phyloP scores from a whole-genome alignment of 306 rosid species.

The Trifolium dubium region DNA sequence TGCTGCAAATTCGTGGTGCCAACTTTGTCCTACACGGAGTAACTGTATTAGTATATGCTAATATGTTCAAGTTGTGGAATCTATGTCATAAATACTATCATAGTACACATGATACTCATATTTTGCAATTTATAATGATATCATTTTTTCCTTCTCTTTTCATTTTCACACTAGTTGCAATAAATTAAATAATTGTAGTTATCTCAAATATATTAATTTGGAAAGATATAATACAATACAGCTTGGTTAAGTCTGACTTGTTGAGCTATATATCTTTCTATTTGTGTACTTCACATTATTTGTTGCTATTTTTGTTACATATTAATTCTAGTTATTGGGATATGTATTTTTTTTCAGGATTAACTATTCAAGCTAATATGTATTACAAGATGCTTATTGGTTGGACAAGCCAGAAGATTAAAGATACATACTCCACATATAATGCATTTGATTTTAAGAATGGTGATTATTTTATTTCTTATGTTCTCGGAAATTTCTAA shows the following conservation, averaged over 20 bases:
- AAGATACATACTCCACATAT: conserved; percentile 70
- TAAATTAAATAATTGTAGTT: neutral
- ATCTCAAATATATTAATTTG: neutral
- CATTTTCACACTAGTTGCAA: neutral
- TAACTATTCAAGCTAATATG: conserved; percentile 88
- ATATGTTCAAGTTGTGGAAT: neutral
- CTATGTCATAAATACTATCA: conserved; percentile 1
- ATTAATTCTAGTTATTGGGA: conserved; percentile 31
- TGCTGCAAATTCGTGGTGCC: neutral
- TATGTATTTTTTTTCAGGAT: conserved; percentile 61
- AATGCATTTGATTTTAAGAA: conserved; percentile 92
- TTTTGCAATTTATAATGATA: conserved; percentile 5
- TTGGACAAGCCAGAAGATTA: conserved; percentile 96
- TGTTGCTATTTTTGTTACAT: conserved; percentile 23
- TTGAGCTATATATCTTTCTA: conserved; percentile 16
- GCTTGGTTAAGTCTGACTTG: conserved; percentile 26
- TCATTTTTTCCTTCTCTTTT: conserved; percentile 4
- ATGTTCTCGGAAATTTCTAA: neutral
- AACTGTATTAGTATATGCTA: neutral
- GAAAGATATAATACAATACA: neutral
- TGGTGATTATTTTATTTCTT: conserved; percentile 49
- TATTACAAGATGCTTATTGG: conserved; percentile 89
- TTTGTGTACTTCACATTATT: conserved; percentile 26
- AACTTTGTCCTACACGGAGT: neutral
- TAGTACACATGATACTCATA: neutral